These are phyloP conservation scores for Neurospora sp. DNA, from an alignment of 495 filamentous ascomycete species.

Conservation along the genomic window DNA sequence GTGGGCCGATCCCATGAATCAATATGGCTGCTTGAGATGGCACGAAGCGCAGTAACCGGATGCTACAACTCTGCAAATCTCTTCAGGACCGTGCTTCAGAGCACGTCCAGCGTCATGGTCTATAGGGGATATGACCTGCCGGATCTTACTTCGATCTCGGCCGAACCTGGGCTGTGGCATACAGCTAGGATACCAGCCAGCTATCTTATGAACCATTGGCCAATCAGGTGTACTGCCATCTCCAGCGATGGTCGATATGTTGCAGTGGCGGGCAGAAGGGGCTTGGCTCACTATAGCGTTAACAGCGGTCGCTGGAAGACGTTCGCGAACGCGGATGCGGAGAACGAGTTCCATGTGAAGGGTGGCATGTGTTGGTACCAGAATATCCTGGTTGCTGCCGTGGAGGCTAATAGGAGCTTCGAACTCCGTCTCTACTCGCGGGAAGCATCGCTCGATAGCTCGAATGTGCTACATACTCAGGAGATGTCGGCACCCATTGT, in stretches of 20 bases:
- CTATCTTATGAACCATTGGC: slow-evolving; percentile 87
- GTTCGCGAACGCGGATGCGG: slow-evolving; percentile 68
- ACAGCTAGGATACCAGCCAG: slow-evolving; percentile 73
- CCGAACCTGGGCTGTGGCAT: slow-evolving; percentile 90
- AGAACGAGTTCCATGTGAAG: slow-evolving; percentile 83
- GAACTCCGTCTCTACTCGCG: slow-evolving; percentile 89
- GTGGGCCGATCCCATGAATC: slow-evolving; percentile 58
- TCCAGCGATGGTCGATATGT: slow-evolving; percentile 91
- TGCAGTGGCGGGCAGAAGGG: slow-evolving; percentile 84
- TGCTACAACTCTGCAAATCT: slow-evolving; percentile 88
- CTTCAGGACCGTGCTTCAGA: slow-evolving; percentile 78
- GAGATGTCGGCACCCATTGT: slow-evolving; percentile 75
- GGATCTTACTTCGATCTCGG: slow-evolving; percentile 80
- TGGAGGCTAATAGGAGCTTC: slow-evolving; percentile 73
- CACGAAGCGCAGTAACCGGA: slow-evolving; percentile 78
- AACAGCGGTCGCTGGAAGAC: slow-evolving; percentile 93
- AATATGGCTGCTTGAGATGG: slow-evolving; percentile 84
- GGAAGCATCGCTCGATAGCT: slow-evolving; percentile 67
- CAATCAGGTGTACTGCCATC: slow-evolving; percentile 73
- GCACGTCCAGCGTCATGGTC: slow-evolving; percentile 72
- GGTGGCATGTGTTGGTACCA: slow-evolving; percentile 99
- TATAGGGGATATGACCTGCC: slow-evolving; percentile 89
- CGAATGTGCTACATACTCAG: slow-evolving; percentile 61
- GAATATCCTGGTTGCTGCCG: slow-evolving; percentile 88
- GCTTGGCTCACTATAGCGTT: slow-evolving; percentile 91